phyloP scores from a whole-genome alignment of 768 basidiomycete genomes.

The Trametes cubensis region DNA sequence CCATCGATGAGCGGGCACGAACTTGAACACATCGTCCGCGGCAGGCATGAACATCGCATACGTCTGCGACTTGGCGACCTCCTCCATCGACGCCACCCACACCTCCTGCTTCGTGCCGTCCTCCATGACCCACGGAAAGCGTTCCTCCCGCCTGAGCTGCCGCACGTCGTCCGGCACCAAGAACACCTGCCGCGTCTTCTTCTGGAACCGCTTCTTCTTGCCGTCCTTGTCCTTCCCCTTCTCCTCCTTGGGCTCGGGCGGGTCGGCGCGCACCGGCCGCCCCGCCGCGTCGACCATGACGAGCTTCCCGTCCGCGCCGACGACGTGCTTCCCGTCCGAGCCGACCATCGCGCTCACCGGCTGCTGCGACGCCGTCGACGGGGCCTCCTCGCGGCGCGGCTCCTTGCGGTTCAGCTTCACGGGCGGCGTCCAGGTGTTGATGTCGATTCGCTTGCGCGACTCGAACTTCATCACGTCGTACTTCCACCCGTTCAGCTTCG shows the following conservation, averaged over 20 bases:
- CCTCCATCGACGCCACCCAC: slow-evolving; percentile 85
- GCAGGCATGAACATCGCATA: slow-evolving; percentile 86
- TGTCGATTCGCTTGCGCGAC: slow-evolving; percentile 70
- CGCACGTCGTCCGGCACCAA: slow-evolving; percentile 76
- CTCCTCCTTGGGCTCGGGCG: slow-evolving; percentile 15
- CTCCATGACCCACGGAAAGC: slow-evolving; percentile 93
- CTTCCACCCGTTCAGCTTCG: slow-evolving; percentile 83
- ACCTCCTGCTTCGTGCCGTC: slow-evolving; percentile 69
- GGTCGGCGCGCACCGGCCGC: slow-evolving; percentile 57
- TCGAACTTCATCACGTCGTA: slow-evolving; percentile 94
- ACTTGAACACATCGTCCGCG: slow-evolving; percentile 80
- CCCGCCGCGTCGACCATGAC: slow-evolving; percentile 86
- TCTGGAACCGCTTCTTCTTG: slow-evolving; percentile 73
- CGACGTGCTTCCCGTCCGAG: slow-evolving; percentile 80
- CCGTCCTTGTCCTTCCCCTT: slow-evolving; percentile 29
- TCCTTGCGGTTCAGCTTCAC: slow-evolving; percentile 91
- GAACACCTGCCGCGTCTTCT: slow-evolving; percentile 83
- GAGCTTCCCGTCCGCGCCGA: slow-evolving; percentile 72
- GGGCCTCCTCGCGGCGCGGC: slow-evolving; percentile 52
- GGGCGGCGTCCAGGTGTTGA: slow-evolving; percentile 68
- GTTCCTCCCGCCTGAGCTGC: slow-evolving; percentile 81
- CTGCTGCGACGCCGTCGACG: slow-evolving; percentile 42
- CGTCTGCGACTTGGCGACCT: slow-evolving; percentile 67
- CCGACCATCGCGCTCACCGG: slow-evolving; percentile 78
- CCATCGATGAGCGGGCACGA: slow-evolving; percentile 86